These are phyloP conservation scores for Phanerochaete carnosa DNA, from an alignment of 768 basidiomycete species.

Conservation along the genomic window DNA sequence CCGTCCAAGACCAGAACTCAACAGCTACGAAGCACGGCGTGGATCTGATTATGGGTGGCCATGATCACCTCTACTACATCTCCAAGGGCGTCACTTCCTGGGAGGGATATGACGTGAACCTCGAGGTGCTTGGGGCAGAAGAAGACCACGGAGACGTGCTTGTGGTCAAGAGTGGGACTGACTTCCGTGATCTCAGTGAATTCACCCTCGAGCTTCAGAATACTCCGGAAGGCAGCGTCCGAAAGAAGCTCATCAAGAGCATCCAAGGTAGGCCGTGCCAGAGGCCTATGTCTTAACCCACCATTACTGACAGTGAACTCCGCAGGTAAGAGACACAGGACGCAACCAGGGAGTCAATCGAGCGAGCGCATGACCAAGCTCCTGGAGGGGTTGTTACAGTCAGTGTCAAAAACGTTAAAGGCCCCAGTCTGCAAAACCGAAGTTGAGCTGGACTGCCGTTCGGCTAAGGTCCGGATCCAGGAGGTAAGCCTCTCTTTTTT, in stretches of 20 bases:
- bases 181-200: conserved; percentile 86
- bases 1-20: conserved; percentile 39
- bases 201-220: conserved; percentile 59
- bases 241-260: conserved; percentile 59
- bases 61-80: conserved; percentile 82
- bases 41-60: conserved; percentile 83
- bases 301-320: neutral
- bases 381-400: conserved; percentile 59
- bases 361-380: conserved; percentile 48
- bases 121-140: conserved; percentile 62
- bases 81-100: conserved; percentile 61
- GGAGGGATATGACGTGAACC: conserved; percentile 57
- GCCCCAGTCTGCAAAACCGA: conserved; percentile 73
- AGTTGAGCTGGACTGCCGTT: conserved; percentile 68
- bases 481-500: conserved; percentile 50
- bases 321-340: conserved; percentile 63
- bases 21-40: conserved; percentile 65
- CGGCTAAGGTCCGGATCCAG: conserved; percentile 65
- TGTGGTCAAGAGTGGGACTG: conserved; percentile 83
- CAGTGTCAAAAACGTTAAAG: conserved; percentile 66
- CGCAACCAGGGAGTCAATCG: conserved; percentile 49
- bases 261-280: conserved; percentile 56
- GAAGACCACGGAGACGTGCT: conserved; percentile 69
- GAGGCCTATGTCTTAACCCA: neutral
- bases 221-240: conserved; percentile 58